Evolutionary conservation across 73 alveolate species (phyloP), one percentile per base, ranked within the genome.

Genomic region (Paramecium sonneborni): DNA sequence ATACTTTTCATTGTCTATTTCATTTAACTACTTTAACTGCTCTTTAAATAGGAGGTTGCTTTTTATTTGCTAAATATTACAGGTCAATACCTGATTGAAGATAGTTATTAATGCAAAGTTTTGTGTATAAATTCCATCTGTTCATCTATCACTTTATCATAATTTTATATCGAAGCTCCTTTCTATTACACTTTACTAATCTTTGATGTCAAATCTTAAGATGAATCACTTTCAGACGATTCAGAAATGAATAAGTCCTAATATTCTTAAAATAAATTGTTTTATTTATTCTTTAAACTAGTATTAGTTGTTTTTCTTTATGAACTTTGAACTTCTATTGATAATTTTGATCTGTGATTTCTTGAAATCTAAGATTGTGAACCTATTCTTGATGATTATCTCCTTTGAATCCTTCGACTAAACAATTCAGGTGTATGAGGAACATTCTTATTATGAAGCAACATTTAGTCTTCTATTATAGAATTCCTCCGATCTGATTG

Each of bases 71-170:
- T 52, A 52, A 52, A 52, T 52, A 52, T 52, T 52, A 52, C 68
- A 52, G 68, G 68, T 52, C 44, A 62, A 62, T 62, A 62, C 84
- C 84, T 62, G 39, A 62, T 62, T 26, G 84, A 30, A 23, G 84
- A 62, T 14, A 62, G 23, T 30, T 62, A 6, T 9, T 30, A 62
- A 32, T 62, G 39, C 44, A 62, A 14, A 26, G 84, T 62, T 30
- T 62, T 62, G 24, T 62, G 84, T 12, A 62, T 62, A 14, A 62
- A 62, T 14, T 62, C 84, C 84, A 62, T 62, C 84, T 62, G 26
- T 26, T 62, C 39, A 62, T 62, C 84, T 11, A 62, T 62, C 26
- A 62, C 84, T 62, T 62, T 62, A 9, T 62, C 84, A 7, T 30
- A 52, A 30, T 52, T 52, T 52, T 1, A 15, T 52, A 52, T 52